Base-by-base conservation (phyloP, 2,329 filamentous ascomycete species). In the Aureobasidium sp. region DNA sequence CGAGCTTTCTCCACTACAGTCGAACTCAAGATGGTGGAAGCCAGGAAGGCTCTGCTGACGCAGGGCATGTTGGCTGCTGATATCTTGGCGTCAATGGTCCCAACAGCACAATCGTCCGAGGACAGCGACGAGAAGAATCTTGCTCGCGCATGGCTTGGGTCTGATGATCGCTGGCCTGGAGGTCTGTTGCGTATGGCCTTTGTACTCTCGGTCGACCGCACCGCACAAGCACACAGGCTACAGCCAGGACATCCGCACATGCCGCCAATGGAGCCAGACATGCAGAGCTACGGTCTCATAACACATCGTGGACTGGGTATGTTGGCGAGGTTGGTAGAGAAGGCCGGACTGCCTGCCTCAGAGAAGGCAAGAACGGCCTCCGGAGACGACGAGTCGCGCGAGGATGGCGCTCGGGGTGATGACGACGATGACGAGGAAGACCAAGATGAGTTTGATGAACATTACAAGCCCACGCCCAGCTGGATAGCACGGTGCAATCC, bases 51-150 rank as follows among this genome's bases (percentile, higher is more conserved):
- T 0, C 87, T 91, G 69, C 78, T 99, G 12, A 94, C 96, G 82
- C 94, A 99, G 75, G 92, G 91, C 1, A 84, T 97, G 68, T 81
- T 97, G 6, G 89, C 91, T 1, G 92, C 91, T 0, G 92, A 97
- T 67, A 95, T 97, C 57, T 77, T 97, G 3, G 86, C 91, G 0
- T 87, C 87, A 11, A 79, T 97, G 31, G 84, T 86, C 3, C 71
- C 62, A 6, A 34, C 63, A 22, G 37, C 44, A 14, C 53, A 63
- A 15, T 56, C 61, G 9, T 31, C 69, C 4, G 62, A 59, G 5
- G 62, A 49, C 11, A 29, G 27, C 7, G 65, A 65, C 41, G 68
- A 72, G n/a, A 65, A 68, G 17, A 82, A 84, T 4, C 76, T 97
- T 8, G 88, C 92, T 4, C 84, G 85, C 62, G 80, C 84, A 0